These are phyloP conservation scores for Ustilago bromivora DNA, from an alignment of 1,284 basidiomycete species.

Conservation along the genomic window DNA sequence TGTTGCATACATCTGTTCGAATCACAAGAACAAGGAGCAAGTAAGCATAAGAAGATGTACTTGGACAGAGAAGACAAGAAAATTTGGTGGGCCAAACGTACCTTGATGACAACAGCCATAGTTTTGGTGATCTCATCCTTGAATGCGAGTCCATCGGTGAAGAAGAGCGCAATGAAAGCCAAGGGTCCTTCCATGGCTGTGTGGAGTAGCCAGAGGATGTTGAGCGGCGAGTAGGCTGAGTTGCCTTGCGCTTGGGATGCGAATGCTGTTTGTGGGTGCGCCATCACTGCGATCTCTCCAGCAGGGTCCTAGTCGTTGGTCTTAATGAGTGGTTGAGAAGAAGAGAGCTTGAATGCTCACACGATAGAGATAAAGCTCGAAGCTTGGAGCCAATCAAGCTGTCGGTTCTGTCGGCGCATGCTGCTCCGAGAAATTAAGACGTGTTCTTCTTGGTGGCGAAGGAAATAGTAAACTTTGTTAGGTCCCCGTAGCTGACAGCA, in stretches of 20 bases:
- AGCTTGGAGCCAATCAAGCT: conserved; percentile 3
- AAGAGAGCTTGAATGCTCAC: neutral
- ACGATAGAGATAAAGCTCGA: conserved; percentile 7
- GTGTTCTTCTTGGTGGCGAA: conserved; percentile 13
- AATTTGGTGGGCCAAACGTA: conserved; percentile 58
- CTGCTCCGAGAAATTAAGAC: conserved; percentile 24
- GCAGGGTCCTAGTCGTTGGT: neutral
- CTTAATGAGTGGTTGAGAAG: neutral
- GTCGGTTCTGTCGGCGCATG: conserved; percentile 15
- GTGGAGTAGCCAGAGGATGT: conserved; percentile 78
- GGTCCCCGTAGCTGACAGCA: neutral
- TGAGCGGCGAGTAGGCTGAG: conserved; percentile 28
- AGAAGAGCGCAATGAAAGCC: conserved; percentile 79
- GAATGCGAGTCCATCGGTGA: conserved; percentile 77
- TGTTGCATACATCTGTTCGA: conserved; percentile 32
- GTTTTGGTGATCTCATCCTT: conserved; percentile 81
- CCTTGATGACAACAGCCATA: conserved; percentile 80
- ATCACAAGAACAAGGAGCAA: neutral
- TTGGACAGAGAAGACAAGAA: neutral
- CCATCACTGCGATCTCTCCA: conserved; percentile 16
- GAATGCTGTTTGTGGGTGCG: conserved; percentile 50
- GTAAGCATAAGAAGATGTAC: neutral
- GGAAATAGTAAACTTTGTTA: conserved; percentile 1
- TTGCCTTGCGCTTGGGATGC: conserved; percentile 18
- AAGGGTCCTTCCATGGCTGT: conserved; percentile 81